Evolutionary conservation across 768 basidiomycete genomes (phyloP).

Genomic region (Lyophyllum shimeji): DNA sequence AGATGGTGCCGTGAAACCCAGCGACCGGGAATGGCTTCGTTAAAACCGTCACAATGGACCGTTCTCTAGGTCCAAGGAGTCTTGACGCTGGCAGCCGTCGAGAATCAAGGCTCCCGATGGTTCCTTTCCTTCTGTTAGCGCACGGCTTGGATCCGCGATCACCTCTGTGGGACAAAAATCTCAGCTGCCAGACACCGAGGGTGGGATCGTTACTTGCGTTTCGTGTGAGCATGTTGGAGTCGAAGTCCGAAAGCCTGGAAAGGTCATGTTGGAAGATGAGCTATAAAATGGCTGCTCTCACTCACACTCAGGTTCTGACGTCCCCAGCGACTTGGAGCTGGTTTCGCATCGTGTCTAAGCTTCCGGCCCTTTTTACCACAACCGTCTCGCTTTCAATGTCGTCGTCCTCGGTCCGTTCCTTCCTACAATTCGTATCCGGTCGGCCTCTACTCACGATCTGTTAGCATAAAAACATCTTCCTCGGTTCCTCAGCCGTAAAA

Average conservation of each 20-base stretch:
- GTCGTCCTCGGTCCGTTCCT: not conserved
- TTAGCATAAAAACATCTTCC: conserved; percentile 1
- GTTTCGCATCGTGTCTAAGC: not conserved
- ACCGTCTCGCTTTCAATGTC: not conserved
- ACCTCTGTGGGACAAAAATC: not conserved
- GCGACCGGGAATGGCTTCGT: not conserved
- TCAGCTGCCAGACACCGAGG: not conserved
- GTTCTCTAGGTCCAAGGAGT: conserved; percentile 3
- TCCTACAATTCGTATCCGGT: not conserved
- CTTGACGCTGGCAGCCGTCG: not conserved
- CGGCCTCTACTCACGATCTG: not conserved
- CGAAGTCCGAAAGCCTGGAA: conserved; percentile 10
- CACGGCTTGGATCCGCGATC: conserved; percentile 5
- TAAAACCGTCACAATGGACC: not conserved
- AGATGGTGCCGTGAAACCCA: not conserved
- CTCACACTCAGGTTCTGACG: not conserved
- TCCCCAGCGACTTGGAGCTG: conserved; percentile 3
- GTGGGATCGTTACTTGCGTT: not conserved
- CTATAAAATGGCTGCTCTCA: conserved; percentile 10
- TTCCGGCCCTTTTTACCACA: not conserved
- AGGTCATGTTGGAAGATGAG: not conserved
- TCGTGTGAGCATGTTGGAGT: conserved; percentile 9
- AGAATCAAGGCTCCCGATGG: not conserved
- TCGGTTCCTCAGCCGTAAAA: conserved; percentile 1
- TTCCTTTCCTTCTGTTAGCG: conserved; percentile 1